Conservation (phyloP, 257 asterid genomes). For the Gardenia jasminoides region DNA sequence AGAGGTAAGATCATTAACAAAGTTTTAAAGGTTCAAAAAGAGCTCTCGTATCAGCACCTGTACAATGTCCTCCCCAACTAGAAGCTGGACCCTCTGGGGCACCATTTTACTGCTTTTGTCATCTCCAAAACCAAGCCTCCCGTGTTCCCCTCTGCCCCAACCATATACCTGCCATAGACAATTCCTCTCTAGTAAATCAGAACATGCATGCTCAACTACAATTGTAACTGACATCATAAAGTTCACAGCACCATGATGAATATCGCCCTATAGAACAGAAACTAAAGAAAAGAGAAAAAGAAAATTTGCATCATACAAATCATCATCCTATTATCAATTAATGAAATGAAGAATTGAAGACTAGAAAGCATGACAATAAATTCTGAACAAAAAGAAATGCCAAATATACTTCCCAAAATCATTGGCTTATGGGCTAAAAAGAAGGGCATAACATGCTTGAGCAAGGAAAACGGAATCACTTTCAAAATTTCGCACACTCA, state of each 20-base stretch:
- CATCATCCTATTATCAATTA: not conserved
- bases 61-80: constrained; percentile 78
- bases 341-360: not conserved
- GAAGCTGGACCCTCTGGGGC: constrained; percentile 92
- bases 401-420: not conserved
- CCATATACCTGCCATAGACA: constrained; percentile 68
- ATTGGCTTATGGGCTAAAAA: not conserved
- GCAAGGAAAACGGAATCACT: not conserved
- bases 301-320: not conserved
- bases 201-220: not conserved
- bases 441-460: not conserved
- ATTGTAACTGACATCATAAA: not conserved
- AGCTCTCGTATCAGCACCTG: constrained; percentile 53
- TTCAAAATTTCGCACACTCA: not conserved
- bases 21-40: not conserved
- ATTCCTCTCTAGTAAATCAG: not conserved
- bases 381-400: not conserved
- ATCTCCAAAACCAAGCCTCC: constrained; percentile 98
- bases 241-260: not conserved
- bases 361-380: not conserved
- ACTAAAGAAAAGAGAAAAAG: not conserved
- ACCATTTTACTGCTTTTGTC: constrained; percentile 99
- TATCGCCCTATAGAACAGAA: not conserved
- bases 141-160: constrained; percentile 99
- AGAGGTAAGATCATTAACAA: not conserved